Evolutionary conservation across 345 rosid genomes (phyloP).

Genomic region (Odontarrhena argentea): DNA sequence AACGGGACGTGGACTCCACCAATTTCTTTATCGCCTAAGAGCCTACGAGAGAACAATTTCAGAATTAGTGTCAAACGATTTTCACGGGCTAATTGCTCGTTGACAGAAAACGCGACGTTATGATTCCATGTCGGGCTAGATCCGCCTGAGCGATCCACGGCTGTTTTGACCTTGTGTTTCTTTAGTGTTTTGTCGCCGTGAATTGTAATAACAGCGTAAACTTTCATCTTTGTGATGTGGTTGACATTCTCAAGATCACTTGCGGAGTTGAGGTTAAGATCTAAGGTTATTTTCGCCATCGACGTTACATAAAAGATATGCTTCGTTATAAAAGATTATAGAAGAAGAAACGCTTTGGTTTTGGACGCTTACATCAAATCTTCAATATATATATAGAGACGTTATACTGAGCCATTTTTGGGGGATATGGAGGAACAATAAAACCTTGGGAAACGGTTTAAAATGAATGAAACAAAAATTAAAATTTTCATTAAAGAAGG

Average conservation of each 20-base stretch:
- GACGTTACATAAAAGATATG: background rate
- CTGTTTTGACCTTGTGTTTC: conserved; percentile 48
- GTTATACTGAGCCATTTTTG: background rate
- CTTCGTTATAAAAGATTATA: no score
- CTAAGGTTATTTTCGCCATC: conserved; percentile 54
- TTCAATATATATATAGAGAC: conserved; percentile 5
- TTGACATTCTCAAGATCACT: conserved; percentile 58
- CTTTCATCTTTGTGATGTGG: conserved; percentile 67
- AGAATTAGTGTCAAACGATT: conserved; percentile 49
- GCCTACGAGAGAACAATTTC: conserved; percentile 49
- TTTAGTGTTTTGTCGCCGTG: conserved; percentile 41
- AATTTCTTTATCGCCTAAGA: conserved; percentile 60
- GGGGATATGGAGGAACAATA: background rate
- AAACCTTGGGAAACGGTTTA: background rate
- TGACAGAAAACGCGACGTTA: conserved; percentile 50
- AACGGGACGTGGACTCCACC: conserved; percentile 66
- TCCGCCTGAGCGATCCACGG: conserved; percentile 49
- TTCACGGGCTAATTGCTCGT: conserved; percentile 43
- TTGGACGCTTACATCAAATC: no score
- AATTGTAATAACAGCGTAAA: conserved; percentile 58
- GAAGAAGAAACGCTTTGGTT: no score
- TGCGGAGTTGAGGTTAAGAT: conserved; percentile 61
- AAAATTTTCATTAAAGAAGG: background rate
- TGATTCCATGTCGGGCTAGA: conserved; percentile 63
- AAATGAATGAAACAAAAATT: background rate